Conservation (phyloP, 2,329 filamentous ascomycete species). For the Pseudopithomyces maydicus region DNA sequence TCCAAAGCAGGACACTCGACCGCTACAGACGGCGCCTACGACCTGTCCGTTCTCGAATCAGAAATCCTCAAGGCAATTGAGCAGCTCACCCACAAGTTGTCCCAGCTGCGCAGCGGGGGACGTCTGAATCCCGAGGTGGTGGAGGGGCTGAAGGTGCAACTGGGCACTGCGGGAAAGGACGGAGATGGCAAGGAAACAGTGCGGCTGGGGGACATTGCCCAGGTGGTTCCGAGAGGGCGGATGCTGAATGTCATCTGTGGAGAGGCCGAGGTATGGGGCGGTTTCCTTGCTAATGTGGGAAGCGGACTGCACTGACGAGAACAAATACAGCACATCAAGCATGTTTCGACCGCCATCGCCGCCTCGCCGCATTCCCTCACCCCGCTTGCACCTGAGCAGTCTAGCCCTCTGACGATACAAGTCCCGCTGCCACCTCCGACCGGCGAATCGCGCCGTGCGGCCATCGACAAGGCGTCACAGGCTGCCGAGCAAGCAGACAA, state of each 20-base stretch:
- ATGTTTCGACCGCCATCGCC: constrained; percentile 59
- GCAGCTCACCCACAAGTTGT: constrained; percentile 64
- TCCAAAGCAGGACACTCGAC: constrained; percentile 31
- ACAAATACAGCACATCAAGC: constrained; percentile 57
- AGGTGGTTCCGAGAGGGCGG: constrained; percentile 69
- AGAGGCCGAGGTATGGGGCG: constrained; percentile 63
- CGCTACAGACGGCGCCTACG: constrained; percentile 60
- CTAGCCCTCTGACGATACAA: constrained; percentile 57
- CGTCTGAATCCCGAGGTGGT: constrained; percentile 66
- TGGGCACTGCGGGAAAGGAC: constrained; percentile 51
- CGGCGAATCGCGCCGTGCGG: constrained; percentile 56
- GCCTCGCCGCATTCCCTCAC: constrained; percentile 55
- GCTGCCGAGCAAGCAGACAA: constrained; percentile 50
- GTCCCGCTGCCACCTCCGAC: constrained; percentile 63
- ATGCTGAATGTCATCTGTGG: constrained; percentile 66
- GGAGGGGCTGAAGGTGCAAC: constrained; percentile 64
- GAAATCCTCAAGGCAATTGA: constrained; percentile 61
- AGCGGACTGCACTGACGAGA: constrained; percentile 1
- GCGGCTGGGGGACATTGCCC: constrained; percentile 66
- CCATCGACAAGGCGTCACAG: constrained; percentile 46
- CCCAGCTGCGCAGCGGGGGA: constrained; percentile 66
- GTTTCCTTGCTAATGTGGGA: neutral
- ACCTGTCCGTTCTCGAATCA: constrained; percentile 63
- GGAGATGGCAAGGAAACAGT: constrained; percentile 53
- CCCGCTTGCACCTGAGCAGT: constrained; percentile 56